These are phyloP conservation scores for Sarocladiaceae sp. DNA, from an alignment of 2,329 filamentous ascomycete species.

Conservation along the genomic window DNA sequence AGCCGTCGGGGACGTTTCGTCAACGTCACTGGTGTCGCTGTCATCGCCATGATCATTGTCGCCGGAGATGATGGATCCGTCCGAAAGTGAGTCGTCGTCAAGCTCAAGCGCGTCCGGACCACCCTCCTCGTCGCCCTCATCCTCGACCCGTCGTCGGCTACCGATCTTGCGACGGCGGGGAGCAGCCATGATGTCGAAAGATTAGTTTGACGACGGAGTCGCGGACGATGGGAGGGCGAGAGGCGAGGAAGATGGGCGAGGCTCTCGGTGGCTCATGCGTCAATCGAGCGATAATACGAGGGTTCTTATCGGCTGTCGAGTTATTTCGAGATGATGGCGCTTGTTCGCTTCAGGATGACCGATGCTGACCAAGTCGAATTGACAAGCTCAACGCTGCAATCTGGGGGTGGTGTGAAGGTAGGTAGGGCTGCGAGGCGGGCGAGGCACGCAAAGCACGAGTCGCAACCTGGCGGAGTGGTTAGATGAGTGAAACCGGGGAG, in stretches of 20 bases:
- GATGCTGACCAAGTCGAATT: no score
- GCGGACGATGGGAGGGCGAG: slow-evolving; percentile 2
- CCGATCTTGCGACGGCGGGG: slow-evolving; percentile 63
- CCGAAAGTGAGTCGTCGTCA: slow-evolving; percentile 63
- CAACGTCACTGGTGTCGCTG: slow-evolving; percentile 61
- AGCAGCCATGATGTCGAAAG: slow-evolving; percentile 27
- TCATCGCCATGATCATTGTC: slow-evolving; percentile 56
- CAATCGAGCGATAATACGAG: background rate
- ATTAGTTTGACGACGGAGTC: slow-evolving; percentile 9
- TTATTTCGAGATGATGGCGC: no score
- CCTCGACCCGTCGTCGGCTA: slow-evolving; percentile 63
- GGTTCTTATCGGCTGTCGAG: background rate
- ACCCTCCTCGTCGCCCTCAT: slow-evolving; percentile 67
- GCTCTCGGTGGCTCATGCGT: background rate
- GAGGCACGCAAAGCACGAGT: background rate
- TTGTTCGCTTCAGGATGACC: no score
- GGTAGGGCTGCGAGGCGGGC: background rate
- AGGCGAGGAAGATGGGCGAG: background rate
- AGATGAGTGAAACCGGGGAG: slow-evolving; percentile 4
- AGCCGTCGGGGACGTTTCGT: slow-evolving; percentile 49
- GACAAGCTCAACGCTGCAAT: no score
- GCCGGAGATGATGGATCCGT: slow-evolving; percentile 59
- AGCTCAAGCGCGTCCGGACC: slow-evolving; percentile 50
- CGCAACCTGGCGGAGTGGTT: no score
- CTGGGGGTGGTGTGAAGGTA: no score